phyloP scores from a whole-genome alignment of 2,329 filamentous ascomycete genomes.

The Xylariaceae sp. region DNA sequence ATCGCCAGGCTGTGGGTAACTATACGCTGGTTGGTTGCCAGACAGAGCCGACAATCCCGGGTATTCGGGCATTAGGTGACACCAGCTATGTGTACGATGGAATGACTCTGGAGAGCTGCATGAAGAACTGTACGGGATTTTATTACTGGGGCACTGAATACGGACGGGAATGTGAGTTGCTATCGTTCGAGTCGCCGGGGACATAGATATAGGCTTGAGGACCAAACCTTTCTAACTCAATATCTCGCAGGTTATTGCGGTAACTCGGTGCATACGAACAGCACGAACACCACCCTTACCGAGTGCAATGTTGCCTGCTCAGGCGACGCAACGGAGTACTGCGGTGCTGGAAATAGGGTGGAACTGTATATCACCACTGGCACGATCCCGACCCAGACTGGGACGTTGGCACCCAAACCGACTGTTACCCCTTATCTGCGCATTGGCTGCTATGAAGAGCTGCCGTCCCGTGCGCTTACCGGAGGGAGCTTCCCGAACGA shows the following conservation, averaged over 20 bases:
- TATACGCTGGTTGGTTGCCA: slow-evolving; percentile 44
- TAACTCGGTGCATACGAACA: slow-evolving; percentile 34
- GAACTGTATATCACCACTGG: slow-evolving; percentile 40
- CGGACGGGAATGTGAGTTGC: slow-evolving; percentile 42
- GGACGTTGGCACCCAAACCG: slow-evolving; percentile 30
- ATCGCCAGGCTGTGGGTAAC: slow-evolving; percentile 37
- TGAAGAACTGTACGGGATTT: slow-evolving; percentile 41
- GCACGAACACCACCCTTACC: slow-evolving; percentile 27
- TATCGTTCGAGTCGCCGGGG: neutral
- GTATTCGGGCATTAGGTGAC: slow-evolving; percentile 38
- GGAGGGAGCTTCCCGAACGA: slow-evolving; percentile 30
- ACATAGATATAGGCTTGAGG: neutral
- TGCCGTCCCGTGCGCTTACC: slow-evolving; percentile 33
- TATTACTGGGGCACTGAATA: slow-evolving; percentile 48
- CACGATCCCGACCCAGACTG: slow-evolving; percentile 31
- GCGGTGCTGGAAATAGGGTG: slow-evolving; percentile 38
- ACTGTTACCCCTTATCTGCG: slow-evolving; percentile 33
- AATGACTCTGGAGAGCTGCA: slow-evolving; percentile 47
- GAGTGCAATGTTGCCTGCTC: slow-evolving; percentile 38
- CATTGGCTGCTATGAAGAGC: slow-evolving; percentile 38
- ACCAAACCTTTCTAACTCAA: slow-evolving; percentile 17
- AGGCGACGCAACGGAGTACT: slow-evolving; percentile 38
- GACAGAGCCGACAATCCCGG: slow-evolving; percentile 37
- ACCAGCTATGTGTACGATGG: slow-evolving; percentile 39
- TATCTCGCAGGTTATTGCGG: slow-evolving; percentile 40